Conservation (phyloP, 305 asterid species). For the Solanum hybrid region DNA sequence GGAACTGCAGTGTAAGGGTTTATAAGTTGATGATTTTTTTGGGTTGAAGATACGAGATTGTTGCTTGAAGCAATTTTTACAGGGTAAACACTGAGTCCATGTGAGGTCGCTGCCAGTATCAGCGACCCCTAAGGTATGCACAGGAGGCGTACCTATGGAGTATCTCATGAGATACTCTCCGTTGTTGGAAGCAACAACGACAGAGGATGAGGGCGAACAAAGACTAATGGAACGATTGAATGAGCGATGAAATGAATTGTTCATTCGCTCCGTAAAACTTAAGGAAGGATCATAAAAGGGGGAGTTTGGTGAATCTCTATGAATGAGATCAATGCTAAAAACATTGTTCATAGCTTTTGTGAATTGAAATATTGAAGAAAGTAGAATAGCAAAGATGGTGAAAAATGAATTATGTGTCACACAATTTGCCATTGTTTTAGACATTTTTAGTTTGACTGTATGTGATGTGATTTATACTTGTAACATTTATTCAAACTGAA, state of each 20-base stretch:
- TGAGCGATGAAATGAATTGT: slow-evolving; percentile 29
- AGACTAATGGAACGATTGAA: slow-evolving; percentile 13
- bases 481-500: background rate
- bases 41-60: slow-evolving; percentile 31
- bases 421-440: slow-evolving; percentile 4
- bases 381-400: background rate
- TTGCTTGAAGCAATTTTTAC: slow-evolving; percentile 34
- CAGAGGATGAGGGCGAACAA: slow-evolving; percentile 1
- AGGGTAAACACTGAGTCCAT: slow-evolving; percentile 61
- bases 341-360: slow-evolving; percentile 16
- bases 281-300: slow-evolving; percentile 21
- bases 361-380: background rate
- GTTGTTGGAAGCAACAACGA: slow-evolving; percentile 13
- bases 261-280: slow-evolving; percentile 10
- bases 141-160: slow-evolving; percentile 42
- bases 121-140: slow-evolving; percentile 32
- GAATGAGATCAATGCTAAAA: slow-evolving; percentile 31
- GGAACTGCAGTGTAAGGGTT: slow-evolving; percentile 23
- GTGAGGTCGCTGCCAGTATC: slow-evolving; percentile 61
- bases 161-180: slow-evolving; percentile 46
- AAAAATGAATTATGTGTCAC: background rate
- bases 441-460: background rate
- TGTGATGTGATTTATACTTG: background rate
- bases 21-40: slow-evolving; percentile 26
- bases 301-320: slow-evolving; percentile 30